phyloP scores from a whole-genome alignment of 78 protist genomes.

The Speleostelium caveatum region DNA sequence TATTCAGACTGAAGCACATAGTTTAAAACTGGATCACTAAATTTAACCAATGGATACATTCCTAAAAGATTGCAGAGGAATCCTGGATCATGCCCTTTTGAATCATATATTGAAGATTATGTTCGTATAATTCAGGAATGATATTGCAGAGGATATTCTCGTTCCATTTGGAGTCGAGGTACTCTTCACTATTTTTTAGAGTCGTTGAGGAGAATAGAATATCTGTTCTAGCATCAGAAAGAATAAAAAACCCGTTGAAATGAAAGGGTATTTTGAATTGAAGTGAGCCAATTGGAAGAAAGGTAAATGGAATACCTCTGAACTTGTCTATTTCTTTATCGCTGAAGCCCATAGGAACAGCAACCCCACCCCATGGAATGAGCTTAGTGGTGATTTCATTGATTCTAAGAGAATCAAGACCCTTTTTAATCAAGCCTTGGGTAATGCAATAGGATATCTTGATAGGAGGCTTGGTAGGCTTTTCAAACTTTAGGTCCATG shows the following conservation, averaged over 20 bases:
- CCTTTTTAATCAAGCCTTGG: background rate
- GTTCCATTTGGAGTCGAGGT: slow-evolving; percentile 2
- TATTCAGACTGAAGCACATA: background rate
- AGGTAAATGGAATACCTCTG: slow-evolving; percentile 44
- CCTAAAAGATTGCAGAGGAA: background rate
- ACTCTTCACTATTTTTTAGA: background rate
- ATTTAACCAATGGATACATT: background rate
- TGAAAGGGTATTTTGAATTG: slow-evolving; percentile 2
- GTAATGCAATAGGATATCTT: background rate
- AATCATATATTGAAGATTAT: background rate
- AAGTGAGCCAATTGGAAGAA: slow-evolving; percentile 43
- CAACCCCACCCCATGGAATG: slow-evolving; percentile 44
- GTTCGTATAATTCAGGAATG: slow-evolving; percentile 4
- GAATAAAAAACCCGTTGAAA: slow-evolving; percentile 27
- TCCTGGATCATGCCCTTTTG: background rate
- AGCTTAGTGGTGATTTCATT: slow-evolving; percentile 1
- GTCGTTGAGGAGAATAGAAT: background rate
- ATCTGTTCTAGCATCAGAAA: slow-evolving; percentile 34
- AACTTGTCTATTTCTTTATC: background rate
- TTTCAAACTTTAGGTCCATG: background rate
- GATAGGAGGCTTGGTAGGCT: background rate
- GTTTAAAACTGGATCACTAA: background rate
- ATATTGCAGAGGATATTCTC: background rate
- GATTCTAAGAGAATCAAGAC: background rate
- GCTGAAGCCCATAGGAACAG: slow-evolving; percentile 1